Evolutionary conservation across 208 protist genomes (phyloP), one percentile per base, ranked within the genome.

Genomic region (Porcisia deanei): DNA sequence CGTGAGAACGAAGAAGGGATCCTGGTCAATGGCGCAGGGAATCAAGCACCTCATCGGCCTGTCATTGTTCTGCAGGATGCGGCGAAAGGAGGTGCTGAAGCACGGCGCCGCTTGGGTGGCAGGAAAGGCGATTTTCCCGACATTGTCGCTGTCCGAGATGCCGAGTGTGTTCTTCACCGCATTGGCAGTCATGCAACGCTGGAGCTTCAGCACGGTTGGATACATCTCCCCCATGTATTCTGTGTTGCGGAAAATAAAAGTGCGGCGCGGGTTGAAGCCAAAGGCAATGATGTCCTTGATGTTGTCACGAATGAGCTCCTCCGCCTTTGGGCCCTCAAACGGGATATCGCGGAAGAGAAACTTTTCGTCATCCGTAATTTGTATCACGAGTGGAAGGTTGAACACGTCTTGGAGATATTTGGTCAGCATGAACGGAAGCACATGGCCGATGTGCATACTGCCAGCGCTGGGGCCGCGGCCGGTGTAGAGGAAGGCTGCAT

Each of bases 341-440:
- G 88, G 88, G 0, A 97, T 81, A 77, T 98, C 95, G 69, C 99
- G 99, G 81, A 98, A 99, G 52, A 99, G 91, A 69, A 95, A 99
- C 87, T 99, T 99, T 82, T 99, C 99, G 84, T 99, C 99, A 79
- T 99, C 99, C 25, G 99, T 99, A 79, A 99, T 95, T 84, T 99
- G 99, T 74, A 99, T 98, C 14, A 99, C 98, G 8, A 99, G 78
- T n/a, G 98, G 98, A 22, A 99, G 93, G 39, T 93, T 79, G 71
- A 99, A 98, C 10, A 88, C 91, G n/a, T 99, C 98, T 87, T 99
- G 99, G 68, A 99, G 87, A 72, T 99, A 96, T 81, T 99, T 97
- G 10, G 98, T 99, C 65, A 99, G 97, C 20, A 99, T 59, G 75
- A 99, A 99, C 9, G 99, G 99, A 45, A 99, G 82, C 22, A 99